Conservation (phyloP, 176 grass and related monocot genomes). For the Triticum turgidum region DNA sequence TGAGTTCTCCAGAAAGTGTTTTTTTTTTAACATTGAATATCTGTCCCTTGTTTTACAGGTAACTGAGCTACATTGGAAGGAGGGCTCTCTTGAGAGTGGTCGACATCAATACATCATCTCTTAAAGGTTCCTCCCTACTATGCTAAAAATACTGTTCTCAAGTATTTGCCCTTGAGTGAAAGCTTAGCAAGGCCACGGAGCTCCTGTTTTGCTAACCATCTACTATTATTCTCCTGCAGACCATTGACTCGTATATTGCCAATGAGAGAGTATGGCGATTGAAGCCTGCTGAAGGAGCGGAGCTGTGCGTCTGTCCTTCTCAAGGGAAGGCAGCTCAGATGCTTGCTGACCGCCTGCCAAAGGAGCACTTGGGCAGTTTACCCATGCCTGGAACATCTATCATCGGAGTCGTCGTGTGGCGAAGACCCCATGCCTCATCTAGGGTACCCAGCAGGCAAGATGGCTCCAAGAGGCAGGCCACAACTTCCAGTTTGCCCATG, state of each 20-base stretch:
- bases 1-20: not conserved
- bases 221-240: constrained; percentile 35
- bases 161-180: not conserved
- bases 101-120: constrained; percentile 15
- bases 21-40: not conserved
- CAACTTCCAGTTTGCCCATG: constrained; percentile 24
- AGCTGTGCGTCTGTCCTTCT: constrained; percentile 66
- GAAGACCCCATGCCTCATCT: constrained; percentile 38
- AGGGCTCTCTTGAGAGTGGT: constrained; percentile 46
- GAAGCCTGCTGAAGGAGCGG: constrained; percentile 51
- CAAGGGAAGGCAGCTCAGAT: constrained; percentile 47
- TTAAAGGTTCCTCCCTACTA: constrained; percentile 45
- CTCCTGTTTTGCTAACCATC: not conserved
- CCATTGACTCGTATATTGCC: constrained; percentile 52
- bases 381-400: not conserved
- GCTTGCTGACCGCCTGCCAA: constrained; percentile 45
- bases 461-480: constrained; percentile 25
- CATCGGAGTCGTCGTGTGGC: constrained; percentile 71
- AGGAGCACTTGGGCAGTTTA: constrained; percentile 42
- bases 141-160: not conserved
- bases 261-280: constrained; percentile 65
- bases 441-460: constrained; percentile 38
- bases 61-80: constrained; percentile 52
- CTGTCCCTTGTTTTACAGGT: constrained; percentile 34
- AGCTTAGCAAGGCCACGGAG: not conserved